Conservation (phyloP, 2,329 filamentous ascomycete genomes). For the Sporothrix curviconia region DNA sequence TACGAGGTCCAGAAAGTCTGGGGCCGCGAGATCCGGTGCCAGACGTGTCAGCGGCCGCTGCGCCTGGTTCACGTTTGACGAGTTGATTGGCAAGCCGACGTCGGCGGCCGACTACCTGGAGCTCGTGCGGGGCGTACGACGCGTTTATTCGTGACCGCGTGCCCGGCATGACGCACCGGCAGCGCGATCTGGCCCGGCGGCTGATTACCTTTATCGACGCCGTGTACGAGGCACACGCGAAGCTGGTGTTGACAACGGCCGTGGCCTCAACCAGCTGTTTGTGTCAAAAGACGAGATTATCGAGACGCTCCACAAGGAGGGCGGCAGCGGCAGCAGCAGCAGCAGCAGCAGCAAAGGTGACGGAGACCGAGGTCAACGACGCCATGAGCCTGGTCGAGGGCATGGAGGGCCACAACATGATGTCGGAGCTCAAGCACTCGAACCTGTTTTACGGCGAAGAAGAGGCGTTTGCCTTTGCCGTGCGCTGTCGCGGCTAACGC, state of each 20-base stretch:
- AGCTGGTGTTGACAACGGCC: slow-evolving; percentile 85
- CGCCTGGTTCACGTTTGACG: slow-evolving; percentile 86
- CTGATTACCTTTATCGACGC: slow-evolving; percentile 99
- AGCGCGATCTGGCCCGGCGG: slow-evolving; percentile 79
- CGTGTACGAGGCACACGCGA: slow-evolving; percentile 87
- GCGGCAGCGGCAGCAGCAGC: slow-evolving; percentile 19
- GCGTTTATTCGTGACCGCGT: slow-evolving; percentile 88
- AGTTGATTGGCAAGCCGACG: slow-evolving; percentile 81
- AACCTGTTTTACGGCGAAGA: slow-evolving; percentile 90
- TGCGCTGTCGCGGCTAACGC: slow-evolving; percentile 72
- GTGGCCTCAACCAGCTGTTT: slow-evolving; percentile 84
- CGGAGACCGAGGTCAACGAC: slow-evolving; percentile 47
- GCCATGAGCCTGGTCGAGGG: slow-evolving; percentile 82
- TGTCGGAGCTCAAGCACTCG: slow-evolving; percentile 75
- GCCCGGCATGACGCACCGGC: slow-evolving; percentile 80
- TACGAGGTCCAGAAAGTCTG: slow-evolving; percentile 78
- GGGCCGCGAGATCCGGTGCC: slow-evolving; percentile 90
- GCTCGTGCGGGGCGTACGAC: slow-evolving; percentile 79
- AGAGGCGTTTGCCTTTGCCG: slow-evolving; percentile 91
- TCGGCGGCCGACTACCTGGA: slow-evolving; percentile 95
- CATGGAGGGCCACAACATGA: slow-evolving; percentile 63
- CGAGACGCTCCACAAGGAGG: slow-evolving; percentile 45
- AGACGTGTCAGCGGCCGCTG: slow-evolving; percentile 77
- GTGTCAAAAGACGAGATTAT: slow-evolving; percentile 65
- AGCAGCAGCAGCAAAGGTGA: neutral